phyloP scores from a whole-genome alignment of 129 eudicot genomes.

The Ambrosia artemisiifolia region DNA sequence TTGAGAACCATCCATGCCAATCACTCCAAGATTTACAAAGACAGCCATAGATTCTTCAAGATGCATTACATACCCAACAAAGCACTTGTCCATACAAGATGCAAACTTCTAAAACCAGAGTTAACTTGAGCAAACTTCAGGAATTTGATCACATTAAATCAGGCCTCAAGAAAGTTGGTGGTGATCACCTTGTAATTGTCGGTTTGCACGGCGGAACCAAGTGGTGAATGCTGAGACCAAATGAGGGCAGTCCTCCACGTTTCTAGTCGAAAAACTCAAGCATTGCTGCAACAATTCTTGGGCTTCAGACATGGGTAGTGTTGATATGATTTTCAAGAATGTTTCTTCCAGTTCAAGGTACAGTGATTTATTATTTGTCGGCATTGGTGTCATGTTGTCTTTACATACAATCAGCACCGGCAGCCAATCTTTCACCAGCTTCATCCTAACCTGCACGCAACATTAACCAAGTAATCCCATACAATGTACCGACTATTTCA shows the following conservation, averaged over 20 bases:
- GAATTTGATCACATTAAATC: not conserved
- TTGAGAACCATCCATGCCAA: constrained; percentile 13
- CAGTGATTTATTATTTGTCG: constrained; percentile 50
- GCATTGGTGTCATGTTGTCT: constrained; percentile 52
- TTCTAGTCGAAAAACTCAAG: constrained; percentile 87
- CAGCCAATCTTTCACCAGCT: constrained; percentile 81
- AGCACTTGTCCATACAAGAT: constrained; percentile 20
- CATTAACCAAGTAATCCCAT: not conserved
- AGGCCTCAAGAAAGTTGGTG: constrained; percentile 26
- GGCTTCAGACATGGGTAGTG: constrained; percentile 79
- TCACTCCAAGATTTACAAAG: constrained; percentile 22
- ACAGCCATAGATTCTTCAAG: not conserved
- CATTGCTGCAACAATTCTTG: constrained; percentile 82
- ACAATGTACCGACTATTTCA: not conserved
- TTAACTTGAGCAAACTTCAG: constrained; percentile 6
- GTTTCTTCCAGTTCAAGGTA: constrained; percentile 72
- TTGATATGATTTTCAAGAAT: constrained; percentile 70
- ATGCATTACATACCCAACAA: not conserved
- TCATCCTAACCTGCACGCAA: constrained; percentile 69
- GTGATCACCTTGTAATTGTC: constrained; percentile 33
- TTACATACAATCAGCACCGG: constrained; percentile 82
- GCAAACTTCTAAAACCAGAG: not conserved
- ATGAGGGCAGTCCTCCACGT: constrained; percentile 90
- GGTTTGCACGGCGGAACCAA: constrained; percentile 85
- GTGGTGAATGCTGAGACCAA: constrained; percentile 81